Evolutionary conservation across 805 yeast genomes (phyloP).

Genomic region (Ogataea trehaloabstinens): DNA sequence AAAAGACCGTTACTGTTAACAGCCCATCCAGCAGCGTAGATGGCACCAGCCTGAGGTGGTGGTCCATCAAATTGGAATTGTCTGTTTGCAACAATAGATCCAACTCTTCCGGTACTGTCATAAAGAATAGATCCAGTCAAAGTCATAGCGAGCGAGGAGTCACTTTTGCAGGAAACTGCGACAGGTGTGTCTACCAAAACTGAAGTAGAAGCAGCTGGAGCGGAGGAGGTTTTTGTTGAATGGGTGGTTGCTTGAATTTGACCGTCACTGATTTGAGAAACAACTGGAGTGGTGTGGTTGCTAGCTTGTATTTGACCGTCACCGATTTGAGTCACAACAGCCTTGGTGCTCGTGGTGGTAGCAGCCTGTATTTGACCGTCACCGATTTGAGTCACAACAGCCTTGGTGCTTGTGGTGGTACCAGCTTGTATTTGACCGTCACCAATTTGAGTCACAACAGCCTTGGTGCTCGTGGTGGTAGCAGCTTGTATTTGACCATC

Average conservation of each 20-base stretch:
- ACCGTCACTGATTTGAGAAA: slow-evolving; percentile 26
- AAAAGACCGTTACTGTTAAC: slow-evolving; percentile 44
- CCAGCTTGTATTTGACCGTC: slow-evolving; percentile 60
- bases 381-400: slow-evolving; percentile 43
- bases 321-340: slow-evolving; percentile 22
- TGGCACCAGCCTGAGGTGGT: slow-evolving; percentile 61
- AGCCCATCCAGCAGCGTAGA: slow-evolving; percentile 54
- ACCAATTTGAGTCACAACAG: slow-evolving; percentile 26
- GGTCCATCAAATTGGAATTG: slow-evolving; percentile 68
- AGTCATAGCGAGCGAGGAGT: slow-evolving; percentile 42
- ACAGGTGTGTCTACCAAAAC: slow-evolving; percentile 33
- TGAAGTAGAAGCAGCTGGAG: slow-evolving; percentile 40
- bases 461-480: slow-evolving; percentile 38
- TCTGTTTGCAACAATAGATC: slow-evolving; percentile 60
- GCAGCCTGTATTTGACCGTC: slow-evolving; percentile 42
- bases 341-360: slow-evolving; percentile 33
- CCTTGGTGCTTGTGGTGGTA: slow-evolving; percentile 31
- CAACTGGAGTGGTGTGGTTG: slow-evolving; percentile 34
- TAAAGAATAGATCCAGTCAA: slow-evolving; percentile 41
- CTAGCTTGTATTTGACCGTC: slow-evolving; percentile 51
- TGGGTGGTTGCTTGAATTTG: slow-evolving; percentile 26
- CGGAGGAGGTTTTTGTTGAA: slow-evolving; percentile 29
- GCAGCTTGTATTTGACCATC: slow-evolving; percentile 57
- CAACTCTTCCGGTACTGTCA: slow-evolving; percentile 50
- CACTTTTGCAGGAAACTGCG: slow-evolving; percentile 35